Evolutionary conservation across 1,284 basidiomycete genomes (phyloP).

Genomic region (Pascua sp.): DNA sequence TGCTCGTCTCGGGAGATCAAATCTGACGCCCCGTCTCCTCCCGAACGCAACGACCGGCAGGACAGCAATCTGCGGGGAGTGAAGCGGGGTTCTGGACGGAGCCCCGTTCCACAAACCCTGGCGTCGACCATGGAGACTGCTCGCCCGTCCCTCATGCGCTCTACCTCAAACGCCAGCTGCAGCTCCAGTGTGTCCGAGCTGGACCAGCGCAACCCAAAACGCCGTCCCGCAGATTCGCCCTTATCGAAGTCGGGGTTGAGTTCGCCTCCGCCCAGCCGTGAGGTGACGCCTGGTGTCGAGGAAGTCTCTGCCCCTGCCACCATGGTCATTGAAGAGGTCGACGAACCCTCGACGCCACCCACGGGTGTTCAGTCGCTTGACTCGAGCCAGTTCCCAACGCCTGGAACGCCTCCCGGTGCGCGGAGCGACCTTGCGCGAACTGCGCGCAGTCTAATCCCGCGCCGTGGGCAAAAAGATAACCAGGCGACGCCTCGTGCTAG

Average conservation of each 20-base stretch:
- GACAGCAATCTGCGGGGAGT: conserved; percentile 14
- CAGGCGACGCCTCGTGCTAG: not conserved
- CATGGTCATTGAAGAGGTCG: conserved; percentile 10
- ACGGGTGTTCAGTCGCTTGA: not conserved
- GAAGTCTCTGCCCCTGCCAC: not conserved
- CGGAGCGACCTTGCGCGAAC: not conserved
- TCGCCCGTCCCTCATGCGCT: conserved; percentile 6
- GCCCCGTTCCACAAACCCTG: conserved; percentile 7
- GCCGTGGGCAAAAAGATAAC: not conserved
- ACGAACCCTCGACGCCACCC: conserved; percentile 7
- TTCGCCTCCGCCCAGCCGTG: conserved; percentile 26
- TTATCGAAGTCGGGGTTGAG: conserved; percentile 18
- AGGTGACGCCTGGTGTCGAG: conserved; percentile 12
- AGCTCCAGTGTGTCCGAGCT: conserved; percentile 18
- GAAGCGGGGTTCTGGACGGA: conserved; percentile 23
- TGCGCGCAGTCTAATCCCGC: conserved; percentile 10
- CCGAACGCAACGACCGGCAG: not conserved
- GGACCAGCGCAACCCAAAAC: conserved; percentile 19
- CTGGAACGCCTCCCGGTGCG: not conserved
- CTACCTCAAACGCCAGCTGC: conserved; percentile 17
- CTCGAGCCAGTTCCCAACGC: not conserved
- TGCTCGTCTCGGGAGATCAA: not conserved
- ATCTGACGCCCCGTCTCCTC: not conserved
- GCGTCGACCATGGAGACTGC: not conserved
- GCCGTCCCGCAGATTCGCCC: conserved; percentile 11